Conservation (phyloP, 2,329 filamentous ascomycete genomes). For the Colletotrichum aenigma region DNA sequence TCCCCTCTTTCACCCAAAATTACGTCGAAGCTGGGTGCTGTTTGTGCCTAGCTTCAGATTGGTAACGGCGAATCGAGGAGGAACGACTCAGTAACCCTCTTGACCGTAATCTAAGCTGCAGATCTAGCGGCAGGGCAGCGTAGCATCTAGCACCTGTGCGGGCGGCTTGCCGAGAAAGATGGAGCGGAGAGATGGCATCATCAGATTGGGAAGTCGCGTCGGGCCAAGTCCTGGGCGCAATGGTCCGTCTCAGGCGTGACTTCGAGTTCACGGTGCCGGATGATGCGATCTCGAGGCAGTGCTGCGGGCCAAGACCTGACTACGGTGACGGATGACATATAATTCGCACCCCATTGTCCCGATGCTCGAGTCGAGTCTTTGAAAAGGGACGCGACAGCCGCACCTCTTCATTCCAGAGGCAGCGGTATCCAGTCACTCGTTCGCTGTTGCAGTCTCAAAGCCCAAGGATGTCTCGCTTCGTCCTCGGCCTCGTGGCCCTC, state of each 20-base stretch:
- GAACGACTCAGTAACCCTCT: not conserved
- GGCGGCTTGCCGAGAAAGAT: not conserved
- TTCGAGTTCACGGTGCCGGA: not conserved
- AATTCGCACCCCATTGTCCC: not conserved
- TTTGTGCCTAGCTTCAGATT: not conserved
- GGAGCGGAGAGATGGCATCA: conserved; percentile 6
- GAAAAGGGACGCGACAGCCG: not conserved
- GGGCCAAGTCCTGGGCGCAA: not conserved
- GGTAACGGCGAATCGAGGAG: not conserved
- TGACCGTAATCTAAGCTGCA: conserved; percentile 9
- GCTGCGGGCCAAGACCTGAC: not conserved
- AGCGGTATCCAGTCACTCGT: not conserved
- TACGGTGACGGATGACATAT: not conserved
- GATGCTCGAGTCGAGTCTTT: not conserved
- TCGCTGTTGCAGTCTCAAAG: not conserved
- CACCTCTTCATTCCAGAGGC: not conserved
- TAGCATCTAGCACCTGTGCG: not conserved
- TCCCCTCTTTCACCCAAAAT: not conserved
- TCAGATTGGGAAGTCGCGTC: not conserved
- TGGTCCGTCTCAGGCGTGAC: not conserved
- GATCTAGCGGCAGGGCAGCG: conserved; percentile 1
- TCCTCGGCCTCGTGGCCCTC: conserved; percentile 10
- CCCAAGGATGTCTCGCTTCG: conserved; percentile 13
- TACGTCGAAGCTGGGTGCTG: not conserved
- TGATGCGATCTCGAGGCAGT: conserved; percentile 11